A percentile compares a stretch with the other conserved stretches of the same genome.
These are phyloP conservation scores for Lolium multiflorum DNA, from an alignment of 176 grass and related monocot species.

Conservation along the genomic window DNA sequence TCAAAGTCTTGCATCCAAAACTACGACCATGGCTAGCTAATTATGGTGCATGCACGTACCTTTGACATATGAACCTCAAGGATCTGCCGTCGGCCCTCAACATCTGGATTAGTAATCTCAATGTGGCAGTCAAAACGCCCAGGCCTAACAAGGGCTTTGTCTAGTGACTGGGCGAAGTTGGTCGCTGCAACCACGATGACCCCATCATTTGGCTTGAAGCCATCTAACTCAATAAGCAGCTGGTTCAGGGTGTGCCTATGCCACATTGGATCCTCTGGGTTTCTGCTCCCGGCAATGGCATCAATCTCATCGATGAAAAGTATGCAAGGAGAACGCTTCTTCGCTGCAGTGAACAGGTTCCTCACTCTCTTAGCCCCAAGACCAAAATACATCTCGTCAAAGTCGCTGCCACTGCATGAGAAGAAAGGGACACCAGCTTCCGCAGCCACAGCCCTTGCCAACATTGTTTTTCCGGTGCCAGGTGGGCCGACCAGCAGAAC, in stretches of 20 bases:
- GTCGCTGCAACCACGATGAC: slow-evolving; percentile 89
- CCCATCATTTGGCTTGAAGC: slow-evolving; percentile 90
- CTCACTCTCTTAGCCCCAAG: slow-evolving; percentile 68
- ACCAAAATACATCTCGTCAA: slow-evolving; percentile 56
- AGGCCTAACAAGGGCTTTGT: slow-evolving; percentile 84
- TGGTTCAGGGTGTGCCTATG: slow-evolving; percentile 66
- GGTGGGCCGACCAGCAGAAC: slow-evolving; percentile 48
- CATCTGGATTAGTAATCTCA: slow-evolving; percentile 79
- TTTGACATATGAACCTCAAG: slow-evolving; percentile 83
- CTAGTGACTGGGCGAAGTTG: slow-evolving; percentile 77
- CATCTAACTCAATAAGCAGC: slow-evolving; percentile 89
- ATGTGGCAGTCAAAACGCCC: slow-evolving; percentile 87
- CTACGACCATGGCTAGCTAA: too few relatives aligned
- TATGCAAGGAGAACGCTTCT: slow-evolving; percentile 86
- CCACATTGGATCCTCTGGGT: slow-evolving; percentile 47
- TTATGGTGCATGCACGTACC: slow-evolving; percentile 35
- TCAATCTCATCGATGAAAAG: slow-evolving; percentile 96
- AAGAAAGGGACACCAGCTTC: too few relatives aligned
- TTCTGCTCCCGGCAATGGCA: slow-evolving; percentile 75
- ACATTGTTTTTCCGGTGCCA: too few relatives aligned
- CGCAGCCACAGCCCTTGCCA: too few relatives aligned
- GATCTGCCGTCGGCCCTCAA: slow-evolving; percentile 78
- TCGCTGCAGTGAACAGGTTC: slow-evolving; percentile 82
- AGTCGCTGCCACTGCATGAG: slow-evolving; percentile 65
- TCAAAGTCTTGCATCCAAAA: not conserved